Evolutionary conservation across 176 grass and related monocot species (phyloP), one percentile per base, ranked within the genome.

Genomic region (Olyra latifolia): DNA sequence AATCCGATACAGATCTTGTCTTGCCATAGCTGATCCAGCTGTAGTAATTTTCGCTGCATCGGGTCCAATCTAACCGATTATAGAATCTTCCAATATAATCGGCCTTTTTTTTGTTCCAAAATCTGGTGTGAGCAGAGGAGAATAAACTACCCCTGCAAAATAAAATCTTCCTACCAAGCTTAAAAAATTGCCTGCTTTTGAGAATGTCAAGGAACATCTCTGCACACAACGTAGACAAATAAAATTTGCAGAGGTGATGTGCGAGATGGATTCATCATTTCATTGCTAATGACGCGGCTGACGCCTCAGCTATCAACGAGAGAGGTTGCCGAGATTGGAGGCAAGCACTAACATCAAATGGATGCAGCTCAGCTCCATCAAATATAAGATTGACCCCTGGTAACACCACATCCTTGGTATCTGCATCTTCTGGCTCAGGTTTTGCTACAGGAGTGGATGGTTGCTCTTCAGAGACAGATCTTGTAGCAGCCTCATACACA

Each of bases 351-450:
- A 98, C 89, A 79, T 98, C 92, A 68, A 98, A 98, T 10, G 90
- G 88, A 55, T 90, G 90, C 65, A 98, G 27, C 41, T 87, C 83
- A 24, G 71, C 79, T 61, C 96, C 90, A 71, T 98, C 92, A 72
- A 98, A 98, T 82, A 98, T 80, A n/a, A 98, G 68, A 80, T 95
- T 98, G 43, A 98, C 86, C 70, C 92, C 92, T 8, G 96, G 96
- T 23, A 95, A 70, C 48, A 89, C 92, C 72, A 98, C 92, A 22
- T 95, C 96, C 24, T 88, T 87, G 73, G 80, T 91, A 69, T 98
- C 91, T 50, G 74, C 69, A 69, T 95, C 96, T 46, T 95, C 96
- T 10, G 77, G 84, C 25, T 98, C 96, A 62, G 67, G 28, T 75
- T 84, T 98, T 6, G 57, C 47, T 53, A 47, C 49, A 75, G 60